Conservation (phyloP, 306 rosid species). For the Castanospermum australe region DNA sequence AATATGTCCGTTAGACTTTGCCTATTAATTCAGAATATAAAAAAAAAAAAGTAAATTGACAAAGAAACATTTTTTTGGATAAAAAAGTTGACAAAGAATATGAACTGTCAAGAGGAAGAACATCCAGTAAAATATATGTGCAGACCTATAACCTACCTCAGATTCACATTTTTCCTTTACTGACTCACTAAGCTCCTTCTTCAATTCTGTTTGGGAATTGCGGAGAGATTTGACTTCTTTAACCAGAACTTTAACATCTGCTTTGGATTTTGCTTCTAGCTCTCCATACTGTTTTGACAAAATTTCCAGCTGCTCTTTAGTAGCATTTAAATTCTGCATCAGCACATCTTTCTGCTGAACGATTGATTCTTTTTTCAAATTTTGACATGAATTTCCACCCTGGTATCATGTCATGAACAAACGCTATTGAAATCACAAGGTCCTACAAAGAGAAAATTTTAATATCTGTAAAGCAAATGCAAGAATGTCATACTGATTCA, state of each 20-base stretch:
- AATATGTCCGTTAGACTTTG: background rate
- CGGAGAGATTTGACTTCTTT: constrained; percentile 97
- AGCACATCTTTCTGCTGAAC: constrained; percentile 48
- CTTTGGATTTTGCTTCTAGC: constrained; percentile 88
- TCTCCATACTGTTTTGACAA: constrained; percentile 74
- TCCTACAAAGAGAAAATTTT: constrained; percentile 15
- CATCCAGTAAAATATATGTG: constrained; percentile 1
- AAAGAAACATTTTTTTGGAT: background rate
- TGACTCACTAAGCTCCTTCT: constrained; percentile 64
- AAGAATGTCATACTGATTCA: constrained; percentile 57
- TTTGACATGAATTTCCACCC: constrained; percentile 50
- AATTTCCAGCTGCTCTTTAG: constrained; percentile 63
- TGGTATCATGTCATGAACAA: constrained; percentile 33
- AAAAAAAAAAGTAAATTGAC: background rate
- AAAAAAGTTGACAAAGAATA: background rate
- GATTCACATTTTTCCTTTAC: constrained; percentile 50
- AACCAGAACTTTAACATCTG: constrained; percentile 85
- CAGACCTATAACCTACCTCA: constrained; percentile 44
- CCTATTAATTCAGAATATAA: background rate
- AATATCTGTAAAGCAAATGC: constrained; percentile 23
- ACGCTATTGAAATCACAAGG: constrained; percentile 7
- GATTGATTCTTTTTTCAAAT: constrained; percentile 39
- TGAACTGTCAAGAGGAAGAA: constrained; percentile 1
- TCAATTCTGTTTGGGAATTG: constrained; percentile 59
- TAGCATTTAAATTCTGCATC: constrained; percentile 55